Percentiles rank a stretch among this genome's conserved stretches.
These are phyloP conservation scores for Pichia sp. DNA, from an alignment of 1,139 yeast species.

Conservation along the genomic window DNA sequence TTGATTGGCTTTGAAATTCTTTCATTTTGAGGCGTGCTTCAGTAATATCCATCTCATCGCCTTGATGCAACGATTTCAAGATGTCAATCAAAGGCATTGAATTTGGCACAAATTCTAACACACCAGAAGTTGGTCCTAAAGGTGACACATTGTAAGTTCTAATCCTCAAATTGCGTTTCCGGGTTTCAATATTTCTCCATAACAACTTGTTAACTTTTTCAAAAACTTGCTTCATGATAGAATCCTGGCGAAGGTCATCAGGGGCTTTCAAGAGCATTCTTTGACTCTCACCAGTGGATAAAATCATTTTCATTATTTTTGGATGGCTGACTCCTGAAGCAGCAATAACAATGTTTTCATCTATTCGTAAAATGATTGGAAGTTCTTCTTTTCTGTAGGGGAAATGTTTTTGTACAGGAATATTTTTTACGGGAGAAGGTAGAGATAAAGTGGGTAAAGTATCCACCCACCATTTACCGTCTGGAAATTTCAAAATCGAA, in stretches of 20 bases:
- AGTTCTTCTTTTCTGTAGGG: conserved; percentile 40
- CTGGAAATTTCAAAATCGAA: conserved; percentile 19
- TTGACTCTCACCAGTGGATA: conserved; percentile 55
- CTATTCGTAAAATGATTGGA: conserved; percentile 46
- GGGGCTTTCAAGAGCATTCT: conserved; percentile 70
- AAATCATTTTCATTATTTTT: conserved; percentile 55
- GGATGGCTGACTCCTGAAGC: conserved; percentile 84
- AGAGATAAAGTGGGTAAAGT: conserved; percentile 41
- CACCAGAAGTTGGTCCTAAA: conserved; percentile 80
- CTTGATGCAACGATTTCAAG: conserved; percentile 53
- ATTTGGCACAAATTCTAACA: conserved; percentile 83
- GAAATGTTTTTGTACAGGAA: conserved; percentile 41
- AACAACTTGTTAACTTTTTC: conserved; percentile 77
- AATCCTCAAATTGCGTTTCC: conserved; percentile 53
- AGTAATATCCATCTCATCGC: conserved; percentile 45
- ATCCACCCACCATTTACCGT: conserved; percentile 56
- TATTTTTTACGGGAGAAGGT: conserved; percentile 65
- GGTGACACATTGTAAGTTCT: conserved; percentile 91
- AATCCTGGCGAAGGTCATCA: conserved; percentile 92
- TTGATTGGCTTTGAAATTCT: conserved; percentile 45
- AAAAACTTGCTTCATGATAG: conserved; percentile 96
- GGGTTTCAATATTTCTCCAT: conserved; percentile 50
- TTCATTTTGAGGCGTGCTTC: conserved; percentile 68
- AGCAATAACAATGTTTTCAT: conserved; percentile 52
- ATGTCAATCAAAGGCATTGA: conserved; percentile 71